phyloP scores from a whole-genome alignment of 2,329 filamentous ascomycete species.

The Thermochaetoides dissita region DNA sequence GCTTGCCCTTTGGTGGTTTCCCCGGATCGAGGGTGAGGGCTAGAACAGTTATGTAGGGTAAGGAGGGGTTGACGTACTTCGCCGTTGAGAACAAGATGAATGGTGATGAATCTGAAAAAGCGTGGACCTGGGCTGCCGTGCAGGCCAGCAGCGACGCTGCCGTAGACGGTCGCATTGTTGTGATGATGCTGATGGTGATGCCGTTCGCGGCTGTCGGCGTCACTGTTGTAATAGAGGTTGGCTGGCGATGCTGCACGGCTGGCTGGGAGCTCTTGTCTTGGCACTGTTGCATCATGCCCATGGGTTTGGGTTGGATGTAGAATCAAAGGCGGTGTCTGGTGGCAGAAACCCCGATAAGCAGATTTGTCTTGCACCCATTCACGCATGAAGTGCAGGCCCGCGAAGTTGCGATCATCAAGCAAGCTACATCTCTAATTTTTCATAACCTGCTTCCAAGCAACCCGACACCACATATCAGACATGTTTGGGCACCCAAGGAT shows the following conservation, averaged over 20 bases:
- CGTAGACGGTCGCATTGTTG: conserved; percentile 43
- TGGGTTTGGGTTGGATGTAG: conserved; percentile 1
- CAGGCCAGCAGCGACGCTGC: conserved; percentile 38
- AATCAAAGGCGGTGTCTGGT: conserved; percentile 6
- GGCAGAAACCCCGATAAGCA: conserved; percentile 13
- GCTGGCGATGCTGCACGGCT: conserved; percentile 4
- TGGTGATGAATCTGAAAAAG: conserved; percentile 76
- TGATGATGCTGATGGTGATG: conserved; percentile 3
- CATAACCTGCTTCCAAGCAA: too few relatives aligned
- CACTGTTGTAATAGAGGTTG: conserved; percentile 2
- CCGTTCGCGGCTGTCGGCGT: conserved; percentile 3
- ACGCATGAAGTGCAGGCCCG: too few relatives aligned
- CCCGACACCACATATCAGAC: background rate
- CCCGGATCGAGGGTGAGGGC: background rate
- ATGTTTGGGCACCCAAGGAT: conserved; percentile 43
- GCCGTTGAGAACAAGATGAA: conserved; percentile 79
- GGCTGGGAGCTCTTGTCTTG: conserved; percentile 1
- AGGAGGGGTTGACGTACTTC: conserved; percentile 41
- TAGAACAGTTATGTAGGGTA: background rate
- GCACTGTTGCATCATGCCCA: conserved; percentile 7
- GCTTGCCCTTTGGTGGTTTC: too few relatives aligned
- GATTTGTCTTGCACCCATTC: too few relatives aligned
- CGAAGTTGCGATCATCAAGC: too few relatives aligned
- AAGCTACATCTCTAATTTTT: too few relatives aligned
- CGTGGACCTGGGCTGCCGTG: conserved; percentile 39